These are phyloP conservation scores for Quercus lobata DNA, from an alignment of 331 rosid genomes.

Conservation along the genomic window DNA sequence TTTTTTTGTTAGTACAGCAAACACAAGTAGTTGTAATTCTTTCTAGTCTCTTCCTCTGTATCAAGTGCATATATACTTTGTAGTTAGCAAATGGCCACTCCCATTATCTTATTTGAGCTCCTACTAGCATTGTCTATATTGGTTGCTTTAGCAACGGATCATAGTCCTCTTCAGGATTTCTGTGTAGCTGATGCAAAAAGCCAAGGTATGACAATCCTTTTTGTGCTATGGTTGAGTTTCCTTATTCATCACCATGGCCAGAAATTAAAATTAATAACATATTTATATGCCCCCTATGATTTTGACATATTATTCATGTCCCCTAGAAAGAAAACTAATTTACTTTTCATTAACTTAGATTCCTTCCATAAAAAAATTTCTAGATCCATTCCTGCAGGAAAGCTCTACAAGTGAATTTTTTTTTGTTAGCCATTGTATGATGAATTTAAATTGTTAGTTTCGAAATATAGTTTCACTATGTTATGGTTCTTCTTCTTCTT, in stretches of 20 bases:
- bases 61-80: too few species aligned
- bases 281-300: neutral
- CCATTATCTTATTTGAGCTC: neutral
- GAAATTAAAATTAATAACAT: neutral
- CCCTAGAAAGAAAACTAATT: too few species aligned
- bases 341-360: too few species aligned
- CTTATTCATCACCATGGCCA: neutral
- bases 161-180: neutral
- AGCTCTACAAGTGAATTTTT: too few species aligned
- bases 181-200: neutral
- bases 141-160: neutral
- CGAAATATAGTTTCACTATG: neutral
- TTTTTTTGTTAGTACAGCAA: neutral
- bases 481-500: neutral
- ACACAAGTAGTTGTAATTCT: neutral
- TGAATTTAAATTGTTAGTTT: neutral
- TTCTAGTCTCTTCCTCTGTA: neutral
- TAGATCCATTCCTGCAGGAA: too few species aligned
- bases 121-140: neutral
- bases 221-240: neutral
- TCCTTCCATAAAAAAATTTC: too few species aligned
- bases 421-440: neutral
- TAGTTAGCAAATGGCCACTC: neutral
- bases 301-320: neutral
- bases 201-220: neutral